Conservation (phyloP, 129 eudicot species). For the Deinandra increscens region DNA sequence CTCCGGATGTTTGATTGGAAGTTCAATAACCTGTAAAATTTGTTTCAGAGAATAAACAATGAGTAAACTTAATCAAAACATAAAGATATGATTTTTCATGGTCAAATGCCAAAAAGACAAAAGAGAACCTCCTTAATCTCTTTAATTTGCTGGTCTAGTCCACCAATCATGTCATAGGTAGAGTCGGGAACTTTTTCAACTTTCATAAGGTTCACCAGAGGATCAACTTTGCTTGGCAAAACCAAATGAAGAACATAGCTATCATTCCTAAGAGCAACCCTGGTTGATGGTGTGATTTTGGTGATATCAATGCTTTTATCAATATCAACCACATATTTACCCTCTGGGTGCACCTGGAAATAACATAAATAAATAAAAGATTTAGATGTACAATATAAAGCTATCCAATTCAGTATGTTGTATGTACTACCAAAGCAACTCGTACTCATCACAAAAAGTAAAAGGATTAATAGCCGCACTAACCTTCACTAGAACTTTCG, state of each 20-base stretch:
- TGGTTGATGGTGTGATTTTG: conserved; percentile 80
- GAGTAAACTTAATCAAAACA: not conserved
- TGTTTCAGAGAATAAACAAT: not conserved
- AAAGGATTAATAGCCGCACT: conserved; percentile 22
- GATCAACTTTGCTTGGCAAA: conserved; percentile 93
- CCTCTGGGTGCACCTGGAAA: conserved; percentile 82
- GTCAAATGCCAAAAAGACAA: not conserved
- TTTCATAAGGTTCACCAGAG: conserved; percentile 90
- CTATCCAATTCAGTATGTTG: not conserved
- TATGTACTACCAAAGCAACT: not conserved
- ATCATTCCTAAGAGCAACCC: conserved; percentile 91
- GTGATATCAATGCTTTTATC: conserved; percentile 85
- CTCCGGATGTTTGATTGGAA: conserved; percentile 89
- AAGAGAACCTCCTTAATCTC: conserved; percentile 79
- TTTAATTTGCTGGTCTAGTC: conserved; percentile 90
- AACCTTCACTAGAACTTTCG: conserved; percentile 85
- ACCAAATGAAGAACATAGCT: conserved; percentile 85
- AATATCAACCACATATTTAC: conserved; percentile 85
- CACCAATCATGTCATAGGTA: conserved; percentile 96
- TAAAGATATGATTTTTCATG: not conserved
- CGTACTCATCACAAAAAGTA: not conserved
- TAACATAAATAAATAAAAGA: conserved; percentile 13
- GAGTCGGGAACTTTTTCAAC: conserved; percentile 95
- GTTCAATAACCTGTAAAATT: conserved; percentile 72
- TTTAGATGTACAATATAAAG: not conserved